These are phyloP conservation scores for Candida nemodendra DNA, from an alignment of 805 yeast species.

Conservation along the genomic window DNA sequence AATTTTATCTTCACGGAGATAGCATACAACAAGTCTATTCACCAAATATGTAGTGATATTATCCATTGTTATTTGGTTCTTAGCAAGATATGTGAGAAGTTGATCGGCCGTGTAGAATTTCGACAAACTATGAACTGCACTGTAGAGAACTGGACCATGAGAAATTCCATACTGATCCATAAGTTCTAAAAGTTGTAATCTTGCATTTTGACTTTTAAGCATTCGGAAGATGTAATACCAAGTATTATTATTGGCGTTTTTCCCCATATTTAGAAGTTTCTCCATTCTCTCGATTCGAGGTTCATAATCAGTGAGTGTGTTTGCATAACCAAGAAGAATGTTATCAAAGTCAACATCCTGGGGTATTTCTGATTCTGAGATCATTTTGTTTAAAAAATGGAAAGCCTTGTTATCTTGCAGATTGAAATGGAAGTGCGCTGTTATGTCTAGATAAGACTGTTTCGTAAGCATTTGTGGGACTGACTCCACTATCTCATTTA, in stretches of 20 bases:
- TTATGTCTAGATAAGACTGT: constrained; percentile 17
- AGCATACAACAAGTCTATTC: constrained; percentile 23
- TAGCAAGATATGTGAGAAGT: constrained; percentile 14
- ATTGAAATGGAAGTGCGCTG: constrained; percentile 19
- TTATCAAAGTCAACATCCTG: constrained; percentile 32
- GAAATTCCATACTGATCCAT: constrained; percentile 25
- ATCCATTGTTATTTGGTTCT: constrained; percentile 12
- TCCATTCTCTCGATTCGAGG: constrained; percentile 21
- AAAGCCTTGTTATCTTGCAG: constrained; percentile 16
- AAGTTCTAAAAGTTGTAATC: constrained; percentile 19
- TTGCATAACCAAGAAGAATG: constrained; percentile 19
- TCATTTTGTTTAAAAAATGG: constrained; percentile 23
- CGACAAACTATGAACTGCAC: constrained; percentile 17
- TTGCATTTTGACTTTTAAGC: constrained; percentile 16
- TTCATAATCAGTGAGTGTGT: constrained; percentile 15
- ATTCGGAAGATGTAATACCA: constrained; percentile 29
- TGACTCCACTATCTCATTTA: constrained; percentile 11
- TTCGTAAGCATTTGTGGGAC: constrained; percentile 20
- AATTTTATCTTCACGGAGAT: constrained; percentile 13
- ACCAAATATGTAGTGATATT: constrained; percentile 15
- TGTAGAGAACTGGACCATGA: constrained; percentile 22
- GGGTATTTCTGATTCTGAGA: constrained; percentile 12
- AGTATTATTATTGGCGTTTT: constrained; percentile 25
- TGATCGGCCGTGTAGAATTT: constrained; percentile 14
- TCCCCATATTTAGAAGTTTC: constrained; percentile 10